Base-by-base conservation (phyloP, 2,329 filamentous ascomycete genomes). In the Aspergillus novoparasiticus region DNA sequence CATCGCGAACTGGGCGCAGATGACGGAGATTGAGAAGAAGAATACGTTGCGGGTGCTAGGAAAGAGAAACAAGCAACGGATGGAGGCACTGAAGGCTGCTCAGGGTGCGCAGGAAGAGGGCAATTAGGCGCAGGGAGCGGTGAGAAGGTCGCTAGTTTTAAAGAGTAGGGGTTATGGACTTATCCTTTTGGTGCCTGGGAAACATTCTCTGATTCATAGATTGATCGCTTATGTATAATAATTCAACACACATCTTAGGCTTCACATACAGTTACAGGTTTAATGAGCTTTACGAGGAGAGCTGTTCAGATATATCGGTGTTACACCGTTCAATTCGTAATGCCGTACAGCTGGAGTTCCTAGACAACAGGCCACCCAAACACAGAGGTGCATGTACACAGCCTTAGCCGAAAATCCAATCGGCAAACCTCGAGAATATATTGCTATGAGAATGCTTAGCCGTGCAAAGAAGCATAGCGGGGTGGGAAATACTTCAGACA, bases 1-100 rank as follows among this genome's bases (percentile, higher is more conserved):
- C 39, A 90, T 94, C 69, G 79, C 84, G 41, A 93, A 94, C 75
- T 94, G 90, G 90, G 82, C 80, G 10, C 80, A 88, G 67, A 92
- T 93, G 90, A 85, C 85, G 2, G 86, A 87, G 30, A 82, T 87
- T 8, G 90, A 93, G 81, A 83, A 82, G 74, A 78, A 85, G 73
- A 90, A 87, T 71, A 91, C 90, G 43, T 67, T 93, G 73, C 82
- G 87, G 53, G 79, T 92, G 55, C 72, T 94, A 69, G 86, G 87
- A 11, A 89, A 86, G 82, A 81, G 91, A 73, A 93, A 94, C 73
- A 83, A 89, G 79, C 68, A 83, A 71, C 80, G 90, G 16, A 73
- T 90, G 67, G 86, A 84, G 56, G 82, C 79, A 34, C 74, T 92
- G 70, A 82, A 80, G 75, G 78, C 71, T 58, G 75, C 73, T 58